A percentile compares a stretch with the other conserved stretches of the same genome.
Evolutionary conservation across 2,329 filamentous ascomycete species (phyloP).

Genomic region (Fusarium hainanense): DNA sequence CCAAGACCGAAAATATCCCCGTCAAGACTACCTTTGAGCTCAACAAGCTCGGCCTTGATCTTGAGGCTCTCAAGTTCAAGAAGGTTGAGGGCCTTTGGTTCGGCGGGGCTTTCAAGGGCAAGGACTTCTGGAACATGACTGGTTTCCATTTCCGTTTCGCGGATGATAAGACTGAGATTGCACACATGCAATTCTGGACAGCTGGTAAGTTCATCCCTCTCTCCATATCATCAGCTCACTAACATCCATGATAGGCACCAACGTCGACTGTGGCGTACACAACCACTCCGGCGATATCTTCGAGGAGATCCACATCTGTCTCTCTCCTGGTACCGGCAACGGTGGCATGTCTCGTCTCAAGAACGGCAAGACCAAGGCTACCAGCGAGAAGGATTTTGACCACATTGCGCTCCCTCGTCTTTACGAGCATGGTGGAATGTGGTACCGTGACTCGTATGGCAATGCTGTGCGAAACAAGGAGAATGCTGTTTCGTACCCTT

Average conservation of each 20-base stretch:
- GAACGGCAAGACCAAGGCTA: background rate
- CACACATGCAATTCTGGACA: slow-evolving; percentile 24
- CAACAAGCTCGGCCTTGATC: background rate
- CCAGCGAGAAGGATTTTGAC: background rate
- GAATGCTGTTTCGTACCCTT: slow-evolving; percentile 9
- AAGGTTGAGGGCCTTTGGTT: slow-evolving; percentile 7
- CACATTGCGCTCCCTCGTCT: background rate
- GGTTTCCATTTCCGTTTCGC: slow-evolving; percentile 16
- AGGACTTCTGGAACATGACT: slow-evolving; percentile 16
- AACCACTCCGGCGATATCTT: background rate
- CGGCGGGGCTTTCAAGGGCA: slow-evolving; percentile 1
- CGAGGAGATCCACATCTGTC: background rate
- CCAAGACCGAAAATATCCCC: background rate
- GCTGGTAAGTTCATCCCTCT: background rate
- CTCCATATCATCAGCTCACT: background rate
- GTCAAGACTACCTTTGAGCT: background rate
- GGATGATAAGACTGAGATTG: slow-evolving; percentile 4
- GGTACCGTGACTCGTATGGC: slow-evolving; percentile 4
- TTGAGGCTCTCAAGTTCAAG: background rate
- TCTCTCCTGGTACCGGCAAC: background rate
- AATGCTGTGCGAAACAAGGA: slow-evolving; percentile 4
- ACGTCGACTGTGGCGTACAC: background rate
- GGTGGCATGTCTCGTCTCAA: background rate
- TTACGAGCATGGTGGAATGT: slow-evolving; percentile 17
- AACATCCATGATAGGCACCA: background rate